Percentiles rank a stretch among this genome's conserved stretches.
Conservation (phyloP, 108 stramenopile genomes). For the Fragilaria crotonensis region DNA sequence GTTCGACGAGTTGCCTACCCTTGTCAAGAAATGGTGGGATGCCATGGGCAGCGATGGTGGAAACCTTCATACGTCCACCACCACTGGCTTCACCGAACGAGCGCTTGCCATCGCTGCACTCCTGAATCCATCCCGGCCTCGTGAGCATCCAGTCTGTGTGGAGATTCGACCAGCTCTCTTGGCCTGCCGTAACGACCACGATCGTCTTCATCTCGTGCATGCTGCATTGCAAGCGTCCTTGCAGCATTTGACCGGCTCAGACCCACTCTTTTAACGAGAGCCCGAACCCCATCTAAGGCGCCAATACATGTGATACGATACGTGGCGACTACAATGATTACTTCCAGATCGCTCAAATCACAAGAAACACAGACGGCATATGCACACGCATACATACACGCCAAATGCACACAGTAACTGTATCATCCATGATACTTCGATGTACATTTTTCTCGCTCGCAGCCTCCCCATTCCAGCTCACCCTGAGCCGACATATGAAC, state of each 20-base stretch:
- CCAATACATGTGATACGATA: too few species aligned
- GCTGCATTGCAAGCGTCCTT: conserved; percentile 13
- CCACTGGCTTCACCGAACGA: conserved; percentile 2
- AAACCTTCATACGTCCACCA: background rate
- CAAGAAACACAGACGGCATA: too few species aligned
- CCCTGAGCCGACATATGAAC: too few species aligned
- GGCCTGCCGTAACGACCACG: conserved; percentile 23
- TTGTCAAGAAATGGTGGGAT: conserved; percentile 18
- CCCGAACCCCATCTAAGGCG: too few species aligned
- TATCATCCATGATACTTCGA: too few species aligned
- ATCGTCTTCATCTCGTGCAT: conserved; percentile 19
- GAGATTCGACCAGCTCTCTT: conserved; percentile 22
- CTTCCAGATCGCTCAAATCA: too few species aligned
- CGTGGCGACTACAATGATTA: too few species aligned
- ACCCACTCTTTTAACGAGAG: too few species aligned
- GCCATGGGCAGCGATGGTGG: background rate
- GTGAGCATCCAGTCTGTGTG: background rate
- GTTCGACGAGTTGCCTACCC: conserved; percentile 6
- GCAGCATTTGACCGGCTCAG: conserved; percentile 5
- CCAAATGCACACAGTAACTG: too few species aligned
- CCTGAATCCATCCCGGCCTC: conserved; percentile 19
- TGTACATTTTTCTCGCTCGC: too few species aligned
- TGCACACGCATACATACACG: too few species aligned
- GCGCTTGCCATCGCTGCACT: conserved; percentile 21
- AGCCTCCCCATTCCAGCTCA: too few species aligned